Conservation (phyloP, 2,329 filamentous ascomycete genomes). For the Nemania abortiva region DNA sequence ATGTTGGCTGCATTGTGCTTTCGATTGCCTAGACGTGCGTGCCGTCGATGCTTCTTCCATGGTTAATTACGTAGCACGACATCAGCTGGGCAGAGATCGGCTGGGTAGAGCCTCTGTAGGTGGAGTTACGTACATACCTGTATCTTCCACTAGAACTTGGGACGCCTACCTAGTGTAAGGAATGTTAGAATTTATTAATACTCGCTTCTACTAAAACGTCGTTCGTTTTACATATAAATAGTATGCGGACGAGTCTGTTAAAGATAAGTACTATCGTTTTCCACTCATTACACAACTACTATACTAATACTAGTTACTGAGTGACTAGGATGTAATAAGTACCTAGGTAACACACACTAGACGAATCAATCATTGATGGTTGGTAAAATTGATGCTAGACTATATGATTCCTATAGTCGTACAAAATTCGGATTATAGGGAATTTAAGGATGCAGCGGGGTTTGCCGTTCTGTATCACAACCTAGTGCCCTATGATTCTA, state of each 20-base stretch:
- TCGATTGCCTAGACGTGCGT: slow-evolving; percentile 5
- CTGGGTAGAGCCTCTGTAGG: no score
- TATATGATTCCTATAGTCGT: background rate
- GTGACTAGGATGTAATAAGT: background rate
- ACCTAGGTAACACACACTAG: background rate
- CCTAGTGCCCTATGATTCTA: background rate
- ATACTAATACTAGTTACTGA: background rate
- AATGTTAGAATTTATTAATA: background rate
- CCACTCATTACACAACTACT: background rate
- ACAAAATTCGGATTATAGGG: background rate
- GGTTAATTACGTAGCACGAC: background rate
- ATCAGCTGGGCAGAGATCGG: background rate
- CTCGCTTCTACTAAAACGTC: background rate
- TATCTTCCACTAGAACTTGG: background rate
- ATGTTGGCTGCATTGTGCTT: background rate
- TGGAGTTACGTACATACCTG: background rate
- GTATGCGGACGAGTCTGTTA: background rate
- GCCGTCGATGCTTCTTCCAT: background rate
- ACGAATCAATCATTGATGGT: background rate
- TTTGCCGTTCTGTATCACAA: background rate
- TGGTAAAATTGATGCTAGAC: no score
- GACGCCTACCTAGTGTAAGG: background rate
- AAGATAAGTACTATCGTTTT: no score
- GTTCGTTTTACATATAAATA: background rate
- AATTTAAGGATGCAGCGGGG: background rate